A percentile compares a stretch with the other conserved stretches of the same genome.
Evolutionary conservation across 2,329 filamentous ascomycete genomes (phyloP).

Genomic region (Alternaria dauci): DNA sequence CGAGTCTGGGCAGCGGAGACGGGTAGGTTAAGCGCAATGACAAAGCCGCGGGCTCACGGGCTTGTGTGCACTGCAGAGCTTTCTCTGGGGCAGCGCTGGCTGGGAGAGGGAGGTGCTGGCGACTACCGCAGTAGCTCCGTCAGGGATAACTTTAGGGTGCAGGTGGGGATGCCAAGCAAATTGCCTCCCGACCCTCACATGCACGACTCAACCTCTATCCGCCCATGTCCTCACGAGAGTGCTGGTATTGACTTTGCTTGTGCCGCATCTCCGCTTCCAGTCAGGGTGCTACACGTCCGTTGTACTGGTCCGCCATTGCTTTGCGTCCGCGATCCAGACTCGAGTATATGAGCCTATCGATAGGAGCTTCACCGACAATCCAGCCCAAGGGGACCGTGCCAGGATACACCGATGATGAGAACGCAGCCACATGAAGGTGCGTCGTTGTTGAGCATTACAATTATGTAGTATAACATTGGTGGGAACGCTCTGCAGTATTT

Average conservation of each 20-base stretch:
- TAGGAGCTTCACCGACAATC: background rate
- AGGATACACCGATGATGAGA: background rate
- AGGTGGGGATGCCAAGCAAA: slow-evolving; percentile 6
- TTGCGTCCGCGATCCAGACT: background rate
- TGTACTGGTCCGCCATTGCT: background rate
- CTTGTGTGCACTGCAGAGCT: slow-evolving; percentile 25
- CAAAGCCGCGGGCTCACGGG: slow-evolving; percentile 24
- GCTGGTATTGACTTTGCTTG: background rate
- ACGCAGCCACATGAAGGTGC: slow-evolving; percentile 18
- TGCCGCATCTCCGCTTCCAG: background rate
- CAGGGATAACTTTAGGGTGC: slow-evolving; percentile 38
- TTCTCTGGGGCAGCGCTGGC: slow-evolving; percentile 26
- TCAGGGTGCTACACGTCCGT: background rate
- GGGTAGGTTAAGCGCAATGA: slow-evolving; percentile 16
- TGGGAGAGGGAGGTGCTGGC: slow-evolving; percentile 22
- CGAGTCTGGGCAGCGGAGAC: slow-evolving; percentile 22
- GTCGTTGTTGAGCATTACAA: no score
- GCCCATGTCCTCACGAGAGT: background rate
- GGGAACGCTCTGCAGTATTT: background rate
- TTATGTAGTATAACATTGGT: background rate
- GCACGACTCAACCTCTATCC: background rate
- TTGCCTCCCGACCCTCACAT: no score
- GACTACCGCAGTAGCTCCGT: slow-evolving; percentile 35
- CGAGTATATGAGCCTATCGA: slow-evolving; percentile 4
- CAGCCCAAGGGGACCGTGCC: background rate